Base-by-base conservation (phyloP, 805 yeast genomes). In the Barnettozyma wickerhamii region DNA sequence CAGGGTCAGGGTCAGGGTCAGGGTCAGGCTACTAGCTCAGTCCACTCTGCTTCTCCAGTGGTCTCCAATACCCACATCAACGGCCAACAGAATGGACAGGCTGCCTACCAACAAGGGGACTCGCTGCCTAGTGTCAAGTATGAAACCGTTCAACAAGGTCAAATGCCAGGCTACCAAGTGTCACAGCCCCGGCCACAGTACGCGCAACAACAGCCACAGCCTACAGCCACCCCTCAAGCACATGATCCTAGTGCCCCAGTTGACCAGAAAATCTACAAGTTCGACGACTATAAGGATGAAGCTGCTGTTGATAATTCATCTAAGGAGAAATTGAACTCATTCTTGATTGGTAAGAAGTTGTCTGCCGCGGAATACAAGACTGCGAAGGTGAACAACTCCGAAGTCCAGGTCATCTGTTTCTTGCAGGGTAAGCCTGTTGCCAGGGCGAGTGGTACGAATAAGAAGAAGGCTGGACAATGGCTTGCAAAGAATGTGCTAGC, bases 381-480 rank as follows among this genome's bases (percentile, higher is more conserved):
- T 10, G 28, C 45, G 5, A 51, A 51, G 24, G 27, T 46, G 3
- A 42, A 37, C 6, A 44, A 44, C 19, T 38, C 53, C 2, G 52
- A 46, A 15, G 52, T 51, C 14, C 49, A 49, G 28, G 53, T 51
- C 5, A 34, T 43, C 7, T 50, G 53, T 28, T 40, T 10, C 19
- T 24, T 51, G 12, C 40, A 38, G 10, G 38, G 38, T 15, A 26
- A 35, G 4, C 47, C 49, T 14, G 31, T 49, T 23, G 48, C 48
- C 2, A 40, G 44, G 20, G 50, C 52, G 3, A 41, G 43, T 17
- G 37, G 47, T 4, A 46, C 50, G 1, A 51, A 48, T 20, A 51
- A 51, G 38, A 51, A 51, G 30, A 48, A 38, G n/a, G 55, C 55
- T 5, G 53, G 53, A 4, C 53, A 49, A 26, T 42, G 42, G 32